phyloP scores from a whole-genome alignment of 1,139 yeast species.

The Kluyveromyces marxianus region DNA sequence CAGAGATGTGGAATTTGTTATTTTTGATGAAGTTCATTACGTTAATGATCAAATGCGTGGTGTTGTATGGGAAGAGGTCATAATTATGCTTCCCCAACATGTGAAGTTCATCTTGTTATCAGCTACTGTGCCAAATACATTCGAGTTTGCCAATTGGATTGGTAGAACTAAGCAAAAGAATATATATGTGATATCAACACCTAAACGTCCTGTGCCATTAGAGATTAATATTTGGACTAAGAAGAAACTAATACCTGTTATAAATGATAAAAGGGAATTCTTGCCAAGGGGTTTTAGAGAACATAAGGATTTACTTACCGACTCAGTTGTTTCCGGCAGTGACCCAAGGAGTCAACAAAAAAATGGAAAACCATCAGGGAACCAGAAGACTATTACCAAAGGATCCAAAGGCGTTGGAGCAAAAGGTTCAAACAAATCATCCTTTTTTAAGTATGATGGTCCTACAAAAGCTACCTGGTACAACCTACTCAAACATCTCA shows the following conservation, averaged over 20 bases:
- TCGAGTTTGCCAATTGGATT: constrained; percentile 98
- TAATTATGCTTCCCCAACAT: constrained; percentile 89
- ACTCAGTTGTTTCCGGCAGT: neutral
- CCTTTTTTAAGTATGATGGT: constrained; percentile 47
- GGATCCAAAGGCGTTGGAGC: constrained; percentile 36
- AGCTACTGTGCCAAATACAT: constrained; percentile 97
- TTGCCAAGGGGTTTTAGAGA: constrained; percentile 54
- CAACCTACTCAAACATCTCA: constrained; percentile 64
- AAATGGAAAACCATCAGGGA: constrained; percentile 18
- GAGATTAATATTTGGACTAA: constrained; percentile 83
- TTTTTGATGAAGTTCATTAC: constrained; percentile 93
- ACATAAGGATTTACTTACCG: constrained; percentile 46
- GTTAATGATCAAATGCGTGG: constrained; percentile 96
- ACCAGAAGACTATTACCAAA: constrained; percentile 15
- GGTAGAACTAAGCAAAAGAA: constrained; percentile 95
- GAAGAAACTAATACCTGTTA: constrained; percentile 57
- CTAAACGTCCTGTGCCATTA: constrained; percentile 91
- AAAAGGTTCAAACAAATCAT: constrained; percentile 31
- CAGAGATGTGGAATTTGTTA: constrained; percentile 96
- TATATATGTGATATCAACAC: constrained; percentile 90
- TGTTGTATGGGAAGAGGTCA: constrained; percentile 99
- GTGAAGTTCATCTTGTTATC: constrained; percentile 82
- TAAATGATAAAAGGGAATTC: constrained; percentile 67
- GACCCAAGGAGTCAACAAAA: neutral
- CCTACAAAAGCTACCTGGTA: constrained; percentile 79